Evolutionary conservation across 192 early-diverging fungal species (phyloP).

Genomic region (Dissophora globulifera): DNA sequence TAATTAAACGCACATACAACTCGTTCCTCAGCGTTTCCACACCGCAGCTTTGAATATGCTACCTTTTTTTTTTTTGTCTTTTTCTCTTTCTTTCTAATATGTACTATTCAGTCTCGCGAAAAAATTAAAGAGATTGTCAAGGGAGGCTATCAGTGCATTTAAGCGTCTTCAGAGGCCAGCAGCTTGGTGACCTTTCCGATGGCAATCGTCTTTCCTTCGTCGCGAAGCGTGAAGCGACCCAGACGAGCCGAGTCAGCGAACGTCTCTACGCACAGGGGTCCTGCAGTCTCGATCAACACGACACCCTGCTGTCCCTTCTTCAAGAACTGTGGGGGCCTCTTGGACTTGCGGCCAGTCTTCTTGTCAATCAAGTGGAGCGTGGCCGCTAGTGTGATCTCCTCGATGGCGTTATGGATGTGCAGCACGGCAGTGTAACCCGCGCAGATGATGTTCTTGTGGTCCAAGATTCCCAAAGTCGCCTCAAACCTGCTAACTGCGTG

Average conservation of each 20-base stretch:
- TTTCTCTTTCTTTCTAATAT: too few species aligned
- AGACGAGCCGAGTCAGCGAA: constrained; percentile 90
- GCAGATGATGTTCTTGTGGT: constrained; percentile 95
- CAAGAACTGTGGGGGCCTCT: constrained; percentile 90
- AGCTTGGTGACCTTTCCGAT: constrained; percentile 95
- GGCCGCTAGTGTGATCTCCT: constrained; percentile 86
- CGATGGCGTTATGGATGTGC: constrained; percentile 88
- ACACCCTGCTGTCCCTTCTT: constrained; percentile 93
- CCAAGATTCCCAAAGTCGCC: constrained; percentile 89
- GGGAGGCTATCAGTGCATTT: too few species aligned
- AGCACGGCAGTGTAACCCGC: constrained; percentile 95
- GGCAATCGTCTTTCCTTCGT: constrained; percentile 95
- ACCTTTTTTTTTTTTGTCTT: too few species aligned
- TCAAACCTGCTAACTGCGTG: constrained; percentile 84
- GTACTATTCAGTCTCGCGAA: too few species aligned
- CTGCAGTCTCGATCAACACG: constrained; percentile 81
- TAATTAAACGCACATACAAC: too few species aligned
- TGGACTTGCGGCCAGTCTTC: constrained; percentile 90
- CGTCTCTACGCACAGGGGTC: constrained; percentile 86
- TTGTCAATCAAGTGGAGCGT: constrained; percentile 93
- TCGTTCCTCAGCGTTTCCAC: too few species aligned
- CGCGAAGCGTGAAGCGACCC: constrained; percentile 98
- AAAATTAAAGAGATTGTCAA: too few species aligned
- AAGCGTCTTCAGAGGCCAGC: constrained; percentile 14
- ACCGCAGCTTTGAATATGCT: too few species aligned